Conservation (phyloP, 352 stramenopile species). For the Phytophthora cactorum region DNA sequence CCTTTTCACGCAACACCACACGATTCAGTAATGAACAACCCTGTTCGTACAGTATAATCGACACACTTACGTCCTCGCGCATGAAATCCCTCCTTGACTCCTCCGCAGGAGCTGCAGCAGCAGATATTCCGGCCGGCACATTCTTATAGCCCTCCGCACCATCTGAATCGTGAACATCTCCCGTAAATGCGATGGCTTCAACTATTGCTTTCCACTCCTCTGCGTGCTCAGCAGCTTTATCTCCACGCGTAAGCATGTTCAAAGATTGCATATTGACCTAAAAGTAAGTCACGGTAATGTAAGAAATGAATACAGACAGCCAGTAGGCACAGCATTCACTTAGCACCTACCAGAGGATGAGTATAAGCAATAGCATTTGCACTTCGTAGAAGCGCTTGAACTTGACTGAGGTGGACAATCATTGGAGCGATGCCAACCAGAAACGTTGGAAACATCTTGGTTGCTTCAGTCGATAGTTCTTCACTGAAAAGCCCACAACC, state of each 20-base stretch:
- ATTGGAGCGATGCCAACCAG: constrained; percentile 23
- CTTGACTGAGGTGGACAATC: constrained; percentile 43
- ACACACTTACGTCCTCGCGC: constrained; percentile 21
- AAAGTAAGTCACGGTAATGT: not conserved
- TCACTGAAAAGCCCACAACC: constrained; percentile 43
- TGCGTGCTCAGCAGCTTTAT: constrained; percentile 24
- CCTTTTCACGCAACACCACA: constrained; percentile 19
- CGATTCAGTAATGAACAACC: constrained; percentile 4
- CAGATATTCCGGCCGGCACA: not conserved
- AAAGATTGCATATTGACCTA: constrained; percentile 32
- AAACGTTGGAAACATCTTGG: constrained; percentile 48
- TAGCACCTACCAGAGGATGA: constrained; percentile 29
- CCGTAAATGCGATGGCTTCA: constrained; percentile 1
- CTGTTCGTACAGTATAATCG: not conserved
- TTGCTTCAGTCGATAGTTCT: constrained; percentile 22
- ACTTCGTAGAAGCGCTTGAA: constrained; percentile 48
- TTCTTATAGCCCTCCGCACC: constrained; percentile 1
- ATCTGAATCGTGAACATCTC: constrained; percentile 1
- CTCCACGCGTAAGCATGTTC: constrained; percentile 11
- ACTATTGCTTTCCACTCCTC: constrained; percentile 28
- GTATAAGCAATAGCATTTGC: constrained; percentile 32
- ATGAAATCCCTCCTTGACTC: constrained; percentile 3
- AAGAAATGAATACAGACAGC: not conserved
- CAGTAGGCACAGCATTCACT: not conserved
- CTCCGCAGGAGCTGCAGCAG: not conserved